Conservation (phyloP, 495 filamentous ascomycete genomes). For the Paragyromitra xinjiangensis region DNA sequence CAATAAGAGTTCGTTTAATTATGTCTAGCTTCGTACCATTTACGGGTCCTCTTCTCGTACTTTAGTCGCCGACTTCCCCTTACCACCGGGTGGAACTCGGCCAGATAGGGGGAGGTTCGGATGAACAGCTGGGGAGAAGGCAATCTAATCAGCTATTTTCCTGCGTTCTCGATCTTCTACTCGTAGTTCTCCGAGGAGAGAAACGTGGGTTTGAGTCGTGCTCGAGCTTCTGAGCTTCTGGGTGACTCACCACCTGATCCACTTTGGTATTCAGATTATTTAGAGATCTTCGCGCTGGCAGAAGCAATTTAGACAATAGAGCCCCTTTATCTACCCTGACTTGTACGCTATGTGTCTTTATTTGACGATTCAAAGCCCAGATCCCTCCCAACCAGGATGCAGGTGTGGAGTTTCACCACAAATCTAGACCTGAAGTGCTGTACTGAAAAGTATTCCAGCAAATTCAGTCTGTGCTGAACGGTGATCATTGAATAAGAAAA, state of each 20-base stretch:
- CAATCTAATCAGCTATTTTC: constrained; percentile 33
- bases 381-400: constrained; percentile 10
- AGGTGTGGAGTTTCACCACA: background rate
- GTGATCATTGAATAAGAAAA: constrained; percentile 39
- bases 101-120: constrained; percentile 31
- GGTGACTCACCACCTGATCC: constrained; percentile 26
- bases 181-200: constrained; percentile 14
- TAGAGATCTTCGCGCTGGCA: background rate
- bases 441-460: background rate
- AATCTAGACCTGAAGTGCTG: constrained; percentile 20
- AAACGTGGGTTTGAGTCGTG: constrained; percentile 26
- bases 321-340: constrained; percentile 3
- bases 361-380: background rate
- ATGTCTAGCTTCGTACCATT: background rate
- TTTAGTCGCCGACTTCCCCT: constrained; percentile 15
- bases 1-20: constrained; percentile 9
- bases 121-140: constrained; percentile 35
- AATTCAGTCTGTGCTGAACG: constrained; percentile 1
- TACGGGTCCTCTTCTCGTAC: background rate
- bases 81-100: constrained; percentile 1
- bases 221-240: background rate
- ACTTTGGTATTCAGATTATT: constrained; percentile 13
- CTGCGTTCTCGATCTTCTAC: constrained; percentile 6
- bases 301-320: constrained; percentile 5
- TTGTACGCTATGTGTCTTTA: background rate